Base-by-base conservation (phyloP, 2,329 filamentous ascomycete genomes). In the Hymenoscyphus fraxineus region DNA sequence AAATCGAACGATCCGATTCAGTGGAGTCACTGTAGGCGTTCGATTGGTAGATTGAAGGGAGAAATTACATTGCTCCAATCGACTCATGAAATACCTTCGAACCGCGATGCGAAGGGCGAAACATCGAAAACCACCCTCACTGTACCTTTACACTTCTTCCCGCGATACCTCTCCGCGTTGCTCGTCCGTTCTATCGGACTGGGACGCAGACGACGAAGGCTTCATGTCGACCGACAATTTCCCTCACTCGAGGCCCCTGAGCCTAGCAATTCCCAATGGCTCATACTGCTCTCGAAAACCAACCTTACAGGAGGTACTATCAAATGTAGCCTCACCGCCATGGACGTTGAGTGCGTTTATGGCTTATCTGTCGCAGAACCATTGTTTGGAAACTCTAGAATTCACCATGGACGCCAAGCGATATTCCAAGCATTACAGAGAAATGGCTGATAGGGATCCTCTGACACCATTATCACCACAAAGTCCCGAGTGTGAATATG, bases 291-390 rank as follows among this genome's bases (percentile, higher is more conserved):
- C 84, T 74, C 78, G 82, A 70, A 81, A 87, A 73, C 94, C 92
- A 55, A 90, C 92, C 38, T 81, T 99, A 59, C 85, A 88, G 65
- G 94, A 98, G 72, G 96, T 99, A 35, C 85, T 99, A 56, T 85
- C 91, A 69, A 95, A 97, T 78, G 86, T 85, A 56, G 91, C 95
- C 41, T 88, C 91, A 9, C 88, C 92, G 51, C 95, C 95, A 70
- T 98, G 92, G 84, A 97, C 93, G 0, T 82, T 97, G 9, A 88
- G 87, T 66, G 94, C 94, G 39, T 98, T 98, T 78, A 98, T 95
- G 87, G 93, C 93, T 63, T 98, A 96, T 74, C 84, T 98, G 3
- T 97, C 94, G 0, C 93, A 96, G 74, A 98, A 98, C 73, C 94
- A 98, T 78, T 99, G 95, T 75, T 81, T 98, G 69, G 95, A 99